Evolutionary conservation across 345 rosid genomes (phyloP).

Genomic region (Lepidium africanum): DNA sequence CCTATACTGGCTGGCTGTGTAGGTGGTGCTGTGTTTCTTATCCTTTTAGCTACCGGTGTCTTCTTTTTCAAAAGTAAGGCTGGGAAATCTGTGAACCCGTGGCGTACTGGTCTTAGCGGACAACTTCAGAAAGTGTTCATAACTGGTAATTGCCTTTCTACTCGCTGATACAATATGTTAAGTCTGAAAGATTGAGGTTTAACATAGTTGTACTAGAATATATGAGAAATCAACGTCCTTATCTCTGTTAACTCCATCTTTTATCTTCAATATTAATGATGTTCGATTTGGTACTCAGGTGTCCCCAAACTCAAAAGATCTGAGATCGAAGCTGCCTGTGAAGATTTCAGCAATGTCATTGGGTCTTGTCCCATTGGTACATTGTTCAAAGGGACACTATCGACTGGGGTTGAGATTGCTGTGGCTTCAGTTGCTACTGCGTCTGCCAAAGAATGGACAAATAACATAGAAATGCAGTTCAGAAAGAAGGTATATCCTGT

Average conservation of each 20-base stretch:
- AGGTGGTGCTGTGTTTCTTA: slow-evolving; percentile 29
- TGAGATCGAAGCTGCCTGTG: slow-evolving; percentile 91
- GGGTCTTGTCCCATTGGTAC: slow-evolving; percentile 65
- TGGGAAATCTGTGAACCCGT: slow-evolving; percentile 76
- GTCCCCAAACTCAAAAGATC: slow-evolving; percentile 80
- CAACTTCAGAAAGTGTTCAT: slow-evolving; percentile 90
- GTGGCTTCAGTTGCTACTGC: slow-evolving; percentile 55
- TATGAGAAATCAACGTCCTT: not conserved
- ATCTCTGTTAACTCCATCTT: not conserved
- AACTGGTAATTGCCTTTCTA: slow-evolving; percentile 42
- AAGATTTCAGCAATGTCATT: slow-evolving; percentile 93
- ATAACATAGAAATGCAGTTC: slow-evolving; percentile 57
- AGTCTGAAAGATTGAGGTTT: not conserved
- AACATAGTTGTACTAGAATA: not conserved
- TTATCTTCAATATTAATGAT: not conserved
- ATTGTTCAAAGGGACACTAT: slow-evolving; percentile 82
- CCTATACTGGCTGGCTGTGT: slow-evolving; percentile 22
- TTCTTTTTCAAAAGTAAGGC: slow-evolving; percentile 47
- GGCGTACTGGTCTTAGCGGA: slow-evolving; percentile 93
- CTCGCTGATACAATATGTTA: not conserved
- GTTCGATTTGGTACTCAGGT: slow-evolving; percentile 39
- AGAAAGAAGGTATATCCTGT: slow-evolving; percentile 60
- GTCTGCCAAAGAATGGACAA: slow-evolving; percentile 64
- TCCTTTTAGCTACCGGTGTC: slow-evolving; percentile 34
- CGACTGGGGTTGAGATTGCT: slow-evolving; percentile 91